phyloP scores from a whole-genome alignment of 805 yeast genomes.

The Sugiyamaella floridensis region DNA sequence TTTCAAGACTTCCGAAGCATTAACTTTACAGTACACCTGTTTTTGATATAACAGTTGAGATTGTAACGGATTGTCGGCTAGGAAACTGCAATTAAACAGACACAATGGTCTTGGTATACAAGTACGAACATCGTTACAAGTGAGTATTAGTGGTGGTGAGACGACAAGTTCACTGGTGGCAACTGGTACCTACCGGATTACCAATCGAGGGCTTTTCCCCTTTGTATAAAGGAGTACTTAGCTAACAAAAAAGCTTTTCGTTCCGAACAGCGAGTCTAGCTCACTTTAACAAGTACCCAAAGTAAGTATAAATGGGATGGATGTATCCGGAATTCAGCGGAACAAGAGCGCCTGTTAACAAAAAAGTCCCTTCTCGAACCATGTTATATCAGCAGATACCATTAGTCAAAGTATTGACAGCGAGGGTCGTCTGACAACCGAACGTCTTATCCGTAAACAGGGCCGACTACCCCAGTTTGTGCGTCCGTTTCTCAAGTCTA shows the following conservation, averaged over 20 bases:
- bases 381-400: conserved; percentile 80
- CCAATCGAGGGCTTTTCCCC: too few species aligned
- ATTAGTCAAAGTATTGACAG: conserved; percentile 51
- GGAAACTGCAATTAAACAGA: neutral
- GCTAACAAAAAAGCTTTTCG: conserved; percentile 31
- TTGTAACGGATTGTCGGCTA: neutral
- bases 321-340: neutral
- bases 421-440: conserved; percentile 60
- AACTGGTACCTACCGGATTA: too few species aligned
- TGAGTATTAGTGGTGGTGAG: conserved; percentile 25
- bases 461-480: conserved; percentile 81
- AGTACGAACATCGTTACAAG: conserved; percentile 48
- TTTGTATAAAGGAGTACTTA: too few species aligned
- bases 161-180: neutral
- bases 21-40: too few species aligned
- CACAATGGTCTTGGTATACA: conserved; percentile 58
- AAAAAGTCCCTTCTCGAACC: conserved; percentile 71
- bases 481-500: conserved; percentile 63
- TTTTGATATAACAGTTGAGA: too few species aligned
- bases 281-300: conserved; percentile 62
- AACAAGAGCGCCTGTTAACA: too few species aligned
- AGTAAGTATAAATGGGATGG: conserved; percentile 21
- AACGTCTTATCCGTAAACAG: conserved; percentile 65
- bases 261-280: conserved; percentile 72
- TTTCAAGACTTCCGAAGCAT: neutral